Conservation (phyloP, 1,284 basidiomycete genomes). For the Tausonia pullulans region DNA sequence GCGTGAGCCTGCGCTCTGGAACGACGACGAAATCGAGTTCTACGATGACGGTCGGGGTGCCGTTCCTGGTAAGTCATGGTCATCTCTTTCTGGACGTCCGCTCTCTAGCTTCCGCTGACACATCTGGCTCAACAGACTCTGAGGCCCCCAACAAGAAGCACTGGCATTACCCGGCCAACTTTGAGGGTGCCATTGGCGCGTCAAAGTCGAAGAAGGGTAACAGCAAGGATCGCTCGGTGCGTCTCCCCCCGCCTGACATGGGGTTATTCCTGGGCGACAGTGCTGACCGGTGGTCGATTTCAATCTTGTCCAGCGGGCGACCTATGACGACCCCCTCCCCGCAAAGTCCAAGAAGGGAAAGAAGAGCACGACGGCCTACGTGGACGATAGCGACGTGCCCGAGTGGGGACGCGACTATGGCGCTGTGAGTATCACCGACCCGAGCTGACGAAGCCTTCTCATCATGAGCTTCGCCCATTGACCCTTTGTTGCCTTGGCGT, state of each 20-base stretch:
- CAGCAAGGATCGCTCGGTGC: constrained; percentile 11
- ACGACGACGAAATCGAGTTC: constrained; percentile 30
- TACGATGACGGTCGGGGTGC: constrained; percentile 31
- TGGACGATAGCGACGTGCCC: constrained; percentile 32
- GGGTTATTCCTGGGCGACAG: neutral
- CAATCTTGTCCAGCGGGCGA: neutral
- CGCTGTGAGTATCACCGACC: constrained; percentile 4
- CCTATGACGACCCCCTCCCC: neutral
- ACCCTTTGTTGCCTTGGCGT: too few relatives aligned
- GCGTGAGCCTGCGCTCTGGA: constrained; percentile 20
- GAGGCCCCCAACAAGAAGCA: constrained; percentile 33
- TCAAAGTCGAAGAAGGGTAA: constrained; percentile 18
- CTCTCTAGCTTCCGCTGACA: neutral
- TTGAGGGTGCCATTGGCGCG: constrained; percentile 27
- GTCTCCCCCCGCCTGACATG: neutral
- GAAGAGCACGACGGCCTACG: constrained; percentile 23
- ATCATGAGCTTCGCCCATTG: too few relatives aligned
- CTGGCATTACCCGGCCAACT: constrained; percentile 38
- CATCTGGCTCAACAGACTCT: constrained; percentile 19
- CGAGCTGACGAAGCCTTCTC: too few relatives aligned
- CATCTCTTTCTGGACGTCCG: neutral
- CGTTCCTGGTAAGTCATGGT: constrained; percentile 6
- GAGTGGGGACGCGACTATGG: constrained; percentile 38
- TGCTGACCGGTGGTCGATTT: neutral
- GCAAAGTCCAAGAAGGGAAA: constrained; percentile 16